Conservation (phyloP, 1,139 yeast species). For the Waltiozyma sp. region DNA sequence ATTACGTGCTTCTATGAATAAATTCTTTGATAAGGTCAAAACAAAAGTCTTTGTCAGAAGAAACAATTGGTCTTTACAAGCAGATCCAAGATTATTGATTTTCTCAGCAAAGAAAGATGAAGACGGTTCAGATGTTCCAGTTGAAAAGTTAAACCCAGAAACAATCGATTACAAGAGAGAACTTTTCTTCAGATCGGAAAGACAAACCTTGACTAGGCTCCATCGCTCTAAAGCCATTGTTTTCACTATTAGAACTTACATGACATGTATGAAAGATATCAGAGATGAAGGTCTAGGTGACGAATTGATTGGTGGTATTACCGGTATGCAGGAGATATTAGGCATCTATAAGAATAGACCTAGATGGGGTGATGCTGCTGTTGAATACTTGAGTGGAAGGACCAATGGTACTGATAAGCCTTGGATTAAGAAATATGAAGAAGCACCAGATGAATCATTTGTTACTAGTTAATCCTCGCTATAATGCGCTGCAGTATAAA, state of each 20-base stretch:
- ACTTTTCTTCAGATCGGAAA: constrained; percentile 45
- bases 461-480: no score
- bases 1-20: constrained; percentile 61
- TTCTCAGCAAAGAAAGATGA: constrained; percentile 35
- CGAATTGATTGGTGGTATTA: constrained; percentile 47
- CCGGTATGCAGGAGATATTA: constrained; percentile 43
- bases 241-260: constrained; percentile 56
- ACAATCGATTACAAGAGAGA: constrained; percentile 38
- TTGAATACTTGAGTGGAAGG: constrained; percentile 28
- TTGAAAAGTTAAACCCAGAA: constrained; percentile 18
- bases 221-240: constrained; percentile 50
- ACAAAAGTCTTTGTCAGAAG: constrained; percentile 56
- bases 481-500: no score
- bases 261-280: constrained; percentile 46
- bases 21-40: constrained; percentile 55
- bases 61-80: constrained; percentile 66
- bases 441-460: neutral
- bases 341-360: constrained; percentile 50
- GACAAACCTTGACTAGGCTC: constrained; percentile 58
- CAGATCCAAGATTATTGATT: constrained; percentile 47
- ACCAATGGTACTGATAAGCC: constrained; percentile 18
- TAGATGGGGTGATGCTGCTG: constrained; percentile 59
- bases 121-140: constrained; percentile 28
- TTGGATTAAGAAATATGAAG: constrained; percentile 7
- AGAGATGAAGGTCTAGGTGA: constrained; percentile 38